phyloP scores from a whole-genome alignment of 2,329 filamentous ascomycete species.

The Claviceps maximensis region DNA sequence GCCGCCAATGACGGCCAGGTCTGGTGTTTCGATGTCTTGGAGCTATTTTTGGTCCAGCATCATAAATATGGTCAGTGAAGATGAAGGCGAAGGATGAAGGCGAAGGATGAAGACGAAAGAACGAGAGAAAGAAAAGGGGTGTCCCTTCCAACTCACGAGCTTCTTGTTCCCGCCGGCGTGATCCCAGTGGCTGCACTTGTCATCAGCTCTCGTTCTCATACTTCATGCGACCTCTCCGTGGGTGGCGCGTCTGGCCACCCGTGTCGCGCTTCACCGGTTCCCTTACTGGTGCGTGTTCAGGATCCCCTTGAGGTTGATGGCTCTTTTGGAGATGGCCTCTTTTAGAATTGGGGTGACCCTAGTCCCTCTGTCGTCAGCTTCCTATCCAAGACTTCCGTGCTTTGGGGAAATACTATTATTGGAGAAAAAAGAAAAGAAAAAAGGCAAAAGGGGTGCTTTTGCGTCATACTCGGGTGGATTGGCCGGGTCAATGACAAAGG shows the following conservation, averaged over 20 bases:
- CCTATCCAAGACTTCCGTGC: not conserved
- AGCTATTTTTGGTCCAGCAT: constrained; percentile 12
- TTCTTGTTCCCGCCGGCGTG: constrained; percentile 86
- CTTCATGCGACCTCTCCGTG: not conserved
- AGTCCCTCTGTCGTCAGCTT: not conserved
- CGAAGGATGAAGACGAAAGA: not conserved
- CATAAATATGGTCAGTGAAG: not conserved
- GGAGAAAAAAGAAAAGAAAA: too few relatives aligned
- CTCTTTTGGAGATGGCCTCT: constrained; percentile 54
- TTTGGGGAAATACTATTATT: too few relatives aligned
- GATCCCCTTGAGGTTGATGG: constrained; percentile 75
- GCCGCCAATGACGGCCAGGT: constrained; percentile 72
- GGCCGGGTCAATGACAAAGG: constrained; percentile 68
- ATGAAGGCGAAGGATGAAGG: not conserved
- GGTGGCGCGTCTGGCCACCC: not conserved
- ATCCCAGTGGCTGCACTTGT: constrained; percentile 61
- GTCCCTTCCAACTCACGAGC: constrained; percentile 30
- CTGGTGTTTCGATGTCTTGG: constrained; percentile 37
- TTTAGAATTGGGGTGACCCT: constrained; percentile 55
- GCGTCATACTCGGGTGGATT: constrained; percentile 57
- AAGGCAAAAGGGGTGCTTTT: not conserved
- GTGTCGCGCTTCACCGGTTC: constrained; percentile 5
- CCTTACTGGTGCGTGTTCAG: constrained; percentile 96
- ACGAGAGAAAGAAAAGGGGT: not conserved
- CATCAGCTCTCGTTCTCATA: not conserved